These are phyloP conservation scores for Backusella westeae DNA, from an alignment of 192 early-diverging fungal genomes.

Conservation along the genomic window DNA sequence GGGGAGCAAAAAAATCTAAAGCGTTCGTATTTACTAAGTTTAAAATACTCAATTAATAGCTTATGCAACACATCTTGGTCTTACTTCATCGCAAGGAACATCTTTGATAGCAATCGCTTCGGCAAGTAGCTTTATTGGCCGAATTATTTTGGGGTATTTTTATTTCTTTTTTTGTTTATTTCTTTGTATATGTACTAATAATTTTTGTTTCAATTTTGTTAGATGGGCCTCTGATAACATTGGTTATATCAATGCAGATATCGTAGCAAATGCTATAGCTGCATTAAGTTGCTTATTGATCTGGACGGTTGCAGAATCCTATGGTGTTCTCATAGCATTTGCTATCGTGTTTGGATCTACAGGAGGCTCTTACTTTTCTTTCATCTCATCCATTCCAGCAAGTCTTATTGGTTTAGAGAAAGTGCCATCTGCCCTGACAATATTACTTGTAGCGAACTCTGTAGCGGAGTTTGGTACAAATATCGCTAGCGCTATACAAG, in stretches of 20 bases:
- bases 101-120: constrained; percentile 15
- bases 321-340: constrained; percentile 27
- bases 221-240: constrained; percentile 21
- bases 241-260: constrained; percentile 25
- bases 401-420: constrained; percentile 17
- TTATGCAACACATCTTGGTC: constrained; percentile 24
- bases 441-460: constrained; percentile 19
- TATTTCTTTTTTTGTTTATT: background rate
- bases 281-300: constrained; percentile 18
- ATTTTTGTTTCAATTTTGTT: background rate
- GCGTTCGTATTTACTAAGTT: background rate
- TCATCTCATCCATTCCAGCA: constrained; percentile 24
- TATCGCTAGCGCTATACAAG: constrained; percentile 32
- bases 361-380: constrained; percentile 29
- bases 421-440: constrained; percentile 18
- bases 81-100: constrained; percentile 22
- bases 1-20: background rate
- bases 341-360: constrained; percentile 26
- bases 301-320: constrained; percentile 27
- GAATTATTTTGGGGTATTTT: constrained; percentile 17
- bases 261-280: constrained; percentile 21
- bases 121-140: constrained; percentile 24
- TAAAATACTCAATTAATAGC: background rate
- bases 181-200: background rate
- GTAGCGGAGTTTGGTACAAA: constrained; percentile 29